Evolutionary conservation across 2,329 filamentous ascomycete species (phyloP).

Genomic region (Neofusicoccum cordaticola): DNA sequence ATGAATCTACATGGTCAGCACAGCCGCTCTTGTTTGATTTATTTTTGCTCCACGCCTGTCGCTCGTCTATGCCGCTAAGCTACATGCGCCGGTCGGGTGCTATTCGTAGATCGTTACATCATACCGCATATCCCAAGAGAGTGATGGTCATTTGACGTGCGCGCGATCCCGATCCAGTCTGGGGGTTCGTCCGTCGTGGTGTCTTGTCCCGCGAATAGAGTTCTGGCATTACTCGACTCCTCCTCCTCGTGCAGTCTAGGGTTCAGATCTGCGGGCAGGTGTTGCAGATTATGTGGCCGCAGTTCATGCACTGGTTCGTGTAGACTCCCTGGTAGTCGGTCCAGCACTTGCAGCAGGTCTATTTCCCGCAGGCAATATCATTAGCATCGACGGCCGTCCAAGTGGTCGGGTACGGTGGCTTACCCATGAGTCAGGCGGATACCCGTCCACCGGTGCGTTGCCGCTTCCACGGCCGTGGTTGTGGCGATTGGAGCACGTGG

Average conservation of each 20-base stretch:
- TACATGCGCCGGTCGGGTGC: not conserved
- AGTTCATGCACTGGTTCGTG: not conserved
- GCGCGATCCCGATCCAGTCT: not conserved
- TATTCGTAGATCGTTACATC: not conserved
- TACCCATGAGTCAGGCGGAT: conserved; percentile 2
- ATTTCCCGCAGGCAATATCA: not conserved
- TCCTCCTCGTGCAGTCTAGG: too few species aligned
- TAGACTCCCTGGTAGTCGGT: conserved; percentile 3
- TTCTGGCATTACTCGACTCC: not conserved
- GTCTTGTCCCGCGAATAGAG: not conserved
- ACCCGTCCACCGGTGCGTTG: not conserved
- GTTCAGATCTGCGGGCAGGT: not conserved
- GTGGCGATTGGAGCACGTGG: not conserved
- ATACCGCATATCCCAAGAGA: not conserved
- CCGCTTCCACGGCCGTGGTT: not conserved
- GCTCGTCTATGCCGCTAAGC: not conserved
- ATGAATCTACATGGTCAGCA: not conserved
- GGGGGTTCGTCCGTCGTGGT: not conserved
- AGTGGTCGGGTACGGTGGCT: not conserved
- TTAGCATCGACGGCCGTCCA: not conserved
- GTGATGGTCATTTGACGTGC: not conserved
- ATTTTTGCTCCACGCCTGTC: not conserved
- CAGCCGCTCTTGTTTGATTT: not conserved
- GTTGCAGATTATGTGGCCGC: not conserved
- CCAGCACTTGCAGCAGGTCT: conserved; percentile 12